Evolutionary conservation across 495 filamentous ascomycete genomes (phyloP), one percentile per base, ranked within the genome.

Genomic region (Pyrenula massariospora): DNA sequence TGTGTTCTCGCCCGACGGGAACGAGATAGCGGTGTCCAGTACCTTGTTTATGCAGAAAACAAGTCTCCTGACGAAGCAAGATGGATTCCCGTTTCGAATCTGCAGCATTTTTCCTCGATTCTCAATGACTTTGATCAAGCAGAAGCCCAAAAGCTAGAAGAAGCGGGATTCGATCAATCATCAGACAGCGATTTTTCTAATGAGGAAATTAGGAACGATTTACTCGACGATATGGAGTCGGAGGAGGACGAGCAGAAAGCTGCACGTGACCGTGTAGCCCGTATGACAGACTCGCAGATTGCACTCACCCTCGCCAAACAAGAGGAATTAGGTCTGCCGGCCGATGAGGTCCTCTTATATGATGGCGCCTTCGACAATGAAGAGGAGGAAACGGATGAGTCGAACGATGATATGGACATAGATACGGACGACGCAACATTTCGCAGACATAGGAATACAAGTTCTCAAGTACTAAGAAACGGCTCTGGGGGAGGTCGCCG

Each of bases 251-350:
- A 68, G 52, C 59, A 57, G 48, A 64, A 19, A 52, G 25, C 51
- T 62, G 54, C 55, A 65, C 49, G 59, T 66, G 51, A 36, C 56
- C 58, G 61, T 25, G 58, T 64, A 50, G 61, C 67, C 0, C 54
- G 60, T 12, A 74, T 75, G 66, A 72, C 69, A 10, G 86, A 88
- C 60, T 77, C 80, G 58, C 72, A 74, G 49, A 70, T 87, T 48
- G 84, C 84, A 49, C 69, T 70, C 15, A 64, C 86, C 5, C 68
- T 88, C 3, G 70, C 78, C 20, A 85, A 82, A 61, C 85, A 88
- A 63, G 81, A 88, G 58, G 81, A 84, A 58, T 63, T 87, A 12
- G 85, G 84, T 15, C 66, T 88, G 52, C 72, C 73, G 10, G 71
- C 73, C 25, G 73, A 79, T 12, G 80, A 85, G 56, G 59, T 87